Conservation (phyloP, 257 asterid genomes). For the Lycium barbarum region DNA sequence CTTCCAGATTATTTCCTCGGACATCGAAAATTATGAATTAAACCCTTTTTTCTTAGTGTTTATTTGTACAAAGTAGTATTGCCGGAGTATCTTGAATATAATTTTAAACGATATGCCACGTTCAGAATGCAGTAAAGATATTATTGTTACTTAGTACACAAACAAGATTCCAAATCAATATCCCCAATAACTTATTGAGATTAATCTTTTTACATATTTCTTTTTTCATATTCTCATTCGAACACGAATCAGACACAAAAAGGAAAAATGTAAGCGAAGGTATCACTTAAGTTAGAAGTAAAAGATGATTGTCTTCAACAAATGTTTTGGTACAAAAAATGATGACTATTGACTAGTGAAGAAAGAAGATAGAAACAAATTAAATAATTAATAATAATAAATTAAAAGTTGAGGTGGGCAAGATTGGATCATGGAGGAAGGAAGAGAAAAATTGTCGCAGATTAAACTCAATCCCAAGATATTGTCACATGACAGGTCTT, state of each 20-base stretch:
- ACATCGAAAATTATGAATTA: no score
- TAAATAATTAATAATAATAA: neutral
- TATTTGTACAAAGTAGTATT: neutral
- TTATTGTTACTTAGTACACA: neutral
- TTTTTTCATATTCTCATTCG: neutral
- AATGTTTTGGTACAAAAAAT: conserved; percentile 26
- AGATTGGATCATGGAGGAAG: conserved; percentile 45
- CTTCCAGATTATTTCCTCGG: neutral
- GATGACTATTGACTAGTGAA: conserved; percentile 26
- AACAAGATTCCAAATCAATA: neutral
- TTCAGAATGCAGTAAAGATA: neutral
- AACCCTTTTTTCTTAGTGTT: no score
- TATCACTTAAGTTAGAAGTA: conserved; percentile 10
- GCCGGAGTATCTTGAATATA: neutral
- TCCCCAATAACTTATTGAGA: neutral
- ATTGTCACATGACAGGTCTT: conserved; percentile 61
- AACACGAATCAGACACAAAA: neutral
- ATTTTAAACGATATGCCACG: neutral
- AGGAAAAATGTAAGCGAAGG: neutral
- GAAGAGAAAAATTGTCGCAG: conserved; percentile 26
- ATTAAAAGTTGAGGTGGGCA: conserved; percentile 35
- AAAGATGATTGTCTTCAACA: conserved; percentile 18
- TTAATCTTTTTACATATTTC: neutral
- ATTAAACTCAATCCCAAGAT: conserved; percentile 71
- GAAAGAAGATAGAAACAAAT: conserved; percentile 19